phyloP scores from a whole-genome alignment of 345 rosid species.

The Eucalyptus sp. region DNA sequence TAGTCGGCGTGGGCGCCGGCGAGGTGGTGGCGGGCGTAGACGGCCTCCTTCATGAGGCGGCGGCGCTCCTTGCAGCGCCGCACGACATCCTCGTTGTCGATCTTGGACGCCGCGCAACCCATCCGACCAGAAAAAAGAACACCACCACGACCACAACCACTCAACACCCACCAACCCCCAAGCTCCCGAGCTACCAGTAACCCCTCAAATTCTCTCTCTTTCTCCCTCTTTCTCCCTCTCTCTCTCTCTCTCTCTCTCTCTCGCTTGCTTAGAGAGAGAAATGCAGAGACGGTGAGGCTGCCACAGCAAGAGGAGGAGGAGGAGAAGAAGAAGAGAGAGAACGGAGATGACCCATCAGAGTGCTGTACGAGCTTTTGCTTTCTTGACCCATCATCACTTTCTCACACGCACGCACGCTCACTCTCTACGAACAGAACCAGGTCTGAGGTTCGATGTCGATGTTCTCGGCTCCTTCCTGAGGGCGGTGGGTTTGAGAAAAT shows the following conservation, averaged over 20 bases:
- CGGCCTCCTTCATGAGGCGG: conserved; percentile 88
- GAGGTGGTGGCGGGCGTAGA: conserved; percentile 68
- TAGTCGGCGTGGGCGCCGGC: conserved; percentile 96
- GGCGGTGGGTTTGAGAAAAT: not conserved
- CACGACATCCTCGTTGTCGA: conserved; percentile 89
- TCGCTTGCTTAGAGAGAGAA: not conserved
- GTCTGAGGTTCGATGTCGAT: not conserved
- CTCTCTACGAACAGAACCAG: not conserved
- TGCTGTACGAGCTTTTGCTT: not conserved
- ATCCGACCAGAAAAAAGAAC: not conserved
- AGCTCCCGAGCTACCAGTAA: not conserved
- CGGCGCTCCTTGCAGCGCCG: conserved; percentile 95
- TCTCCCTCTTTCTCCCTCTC: not conserved
- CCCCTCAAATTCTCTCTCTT: not conserved
- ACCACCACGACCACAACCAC: not conserved
- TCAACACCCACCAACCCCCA: not conserved
- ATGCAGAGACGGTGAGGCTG: not conserved
- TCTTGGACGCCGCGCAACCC: conserved; percentile 94
- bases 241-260: not conserved
- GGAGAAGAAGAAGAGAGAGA: not conserved
- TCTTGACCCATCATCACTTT: not conserved
- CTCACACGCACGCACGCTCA: not conserved
- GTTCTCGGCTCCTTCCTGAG: not conserved
- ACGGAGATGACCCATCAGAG: not conserved
- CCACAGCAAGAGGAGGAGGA: not conserved